Conservation (phyloP, 441 rosid genomes). For the Mallotus japonicus region DNA sequence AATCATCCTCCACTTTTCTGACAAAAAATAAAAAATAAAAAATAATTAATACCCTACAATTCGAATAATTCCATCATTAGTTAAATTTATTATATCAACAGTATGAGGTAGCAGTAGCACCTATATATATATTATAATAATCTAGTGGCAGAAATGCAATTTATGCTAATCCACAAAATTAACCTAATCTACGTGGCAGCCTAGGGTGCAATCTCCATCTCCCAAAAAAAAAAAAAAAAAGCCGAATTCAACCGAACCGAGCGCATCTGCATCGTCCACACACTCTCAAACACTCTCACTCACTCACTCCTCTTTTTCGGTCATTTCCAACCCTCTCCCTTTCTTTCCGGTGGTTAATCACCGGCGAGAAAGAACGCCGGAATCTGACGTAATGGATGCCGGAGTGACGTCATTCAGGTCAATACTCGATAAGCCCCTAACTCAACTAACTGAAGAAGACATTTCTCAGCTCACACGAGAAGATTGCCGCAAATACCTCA, state of each 20-base stretch:
- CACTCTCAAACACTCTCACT: background rate
- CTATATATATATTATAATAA: too few species aligned
- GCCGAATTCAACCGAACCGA: background rate
- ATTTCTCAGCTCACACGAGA: constrained; percentile 98
- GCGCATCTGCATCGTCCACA: too few species aligned
- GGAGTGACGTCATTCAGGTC: constrained; percentile 56
- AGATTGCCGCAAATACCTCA: constrained; percentile 96
- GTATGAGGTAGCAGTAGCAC: too few species aligned
- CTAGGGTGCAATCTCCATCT: constrained; percentile 58
- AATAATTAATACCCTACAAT: too few species aligned
- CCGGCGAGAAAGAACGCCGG: constrained; percentile 13
- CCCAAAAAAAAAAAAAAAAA: background rate
- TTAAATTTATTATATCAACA: too few species aligned
- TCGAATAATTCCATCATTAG: too few species aligned
- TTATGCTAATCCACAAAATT: constrained; percentile 16
- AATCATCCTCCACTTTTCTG: too few species aligned
- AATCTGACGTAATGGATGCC: constrained; percentile 47
- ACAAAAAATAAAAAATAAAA: too few species aligned
- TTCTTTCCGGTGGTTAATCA: constrained; percentile 10
- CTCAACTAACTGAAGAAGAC: constrained; percentile 91
- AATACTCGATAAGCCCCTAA: constrained; percentile 78
- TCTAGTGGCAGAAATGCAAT: too few species aligned
- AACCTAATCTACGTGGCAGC: constrained; percentile 60
- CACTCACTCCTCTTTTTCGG: background rate
- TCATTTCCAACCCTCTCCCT: background rate